phyloP scores from a whole-genome alignment of 2,329 filamentous ascomycete species.

The Gyromitra esculenta region DNA sequence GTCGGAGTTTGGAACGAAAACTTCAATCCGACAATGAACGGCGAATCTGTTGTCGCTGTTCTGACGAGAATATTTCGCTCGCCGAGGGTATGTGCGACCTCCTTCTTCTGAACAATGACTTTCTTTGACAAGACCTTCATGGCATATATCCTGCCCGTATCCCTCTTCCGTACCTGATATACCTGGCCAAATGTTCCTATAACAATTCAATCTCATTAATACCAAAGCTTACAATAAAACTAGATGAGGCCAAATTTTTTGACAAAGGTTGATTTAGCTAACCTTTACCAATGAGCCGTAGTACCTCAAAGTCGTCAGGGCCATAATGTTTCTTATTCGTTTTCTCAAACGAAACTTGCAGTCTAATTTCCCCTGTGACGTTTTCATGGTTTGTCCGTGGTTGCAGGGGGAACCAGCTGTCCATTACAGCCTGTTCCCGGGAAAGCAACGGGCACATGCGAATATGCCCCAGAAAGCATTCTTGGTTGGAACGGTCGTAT shows the following conservation, averaged over 20 bases:
- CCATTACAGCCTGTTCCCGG: slow-evolving; percentile 75
- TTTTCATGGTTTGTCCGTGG: slow-evolving; percentile 80
- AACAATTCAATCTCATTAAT: slow-evolving; percentile 2
- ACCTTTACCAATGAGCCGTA: slow-evolving; percentile 94
- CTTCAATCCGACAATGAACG: slow-evolving; percentile 97
- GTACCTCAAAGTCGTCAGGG: slow-evolving; percentile 92
- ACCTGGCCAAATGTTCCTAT: slow-evolving; percentile 91
- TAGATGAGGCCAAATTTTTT: not conserved
- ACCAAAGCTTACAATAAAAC: slow-evolving; percentile 3
- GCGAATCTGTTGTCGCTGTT: slow-evolving; percentile 93
- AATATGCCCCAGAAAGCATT: slow-evolving; percentile 91
- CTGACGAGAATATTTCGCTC: slow-evolving; percentile 97
- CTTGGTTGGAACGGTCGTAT: slow-evolving; percentile 84
- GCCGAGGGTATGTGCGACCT: slow-evolving; percentile 95
- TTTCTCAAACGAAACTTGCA: slow-evolving; percentile 85
- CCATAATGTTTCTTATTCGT: slow-evolving; percentile 91
- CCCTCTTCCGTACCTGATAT: slow-evolving; percentile 97
- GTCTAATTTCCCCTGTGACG: slow-evolving; percentile 84
- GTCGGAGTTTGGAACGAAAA: slow-evolving; percentile 64
- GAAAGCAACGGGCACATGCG: slow-evolving; percentile 76
- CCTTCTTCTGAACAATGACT: slow-evolving; percentile 99
- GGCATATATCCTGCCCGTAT: slow-evolving; percentile 93
- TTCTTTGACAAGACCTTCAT: slow-evolving; percentile 99
- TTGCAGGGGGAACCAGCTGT: slow-evolving; percentile 85
- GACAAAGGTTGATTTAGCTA: slow-evolving; percentile 19